Conservation (phyloP, 192 early-diverging fungal species). For the Coemansia sp. region DNA sequence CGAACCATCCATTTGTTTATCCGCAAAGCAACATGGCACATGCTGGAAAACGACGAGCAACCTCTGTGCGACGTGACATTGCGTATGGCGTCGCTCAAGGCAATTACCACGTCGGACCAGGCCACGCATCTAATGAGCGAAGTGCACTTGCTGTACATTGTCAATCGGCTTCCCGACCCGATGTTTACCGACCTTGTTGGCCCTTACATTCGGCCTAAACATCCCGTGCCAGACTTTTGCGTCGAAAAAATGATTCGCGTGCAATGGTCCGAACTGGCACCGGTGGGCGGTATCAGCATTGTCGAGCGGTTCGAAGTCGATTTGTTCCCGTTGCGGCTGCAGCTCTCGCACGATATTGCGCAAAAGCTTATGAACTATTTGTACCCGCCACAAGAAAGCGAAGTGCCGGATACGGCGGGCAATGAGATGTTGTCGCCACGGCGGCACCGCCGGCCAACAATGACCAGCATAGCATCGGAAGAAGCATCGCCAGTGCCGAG, state of each 20-base stretch:
- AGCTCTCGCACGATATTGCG: conserved; percentile 84
- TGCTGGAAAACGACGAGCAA: conserved; percentile 65
- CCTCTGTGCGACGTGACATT: conserved; percentile 74
- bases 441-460: conserved; percentile 13
- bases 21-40: conserved; percentile 71
- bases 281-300: conserved; percentile 88
- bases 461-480: conserved; percentile 9
- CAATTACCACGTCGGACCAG: conserved; percentile 83
- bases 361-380: conserved; percentile 78
- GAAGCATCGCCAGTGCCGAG: neutral
- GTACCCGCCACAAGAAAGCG: conserved; percentile 62
- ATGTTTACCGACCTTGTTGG: conserved; percentile 62
- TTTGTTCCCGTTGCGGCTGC: conserved; percentile 76
- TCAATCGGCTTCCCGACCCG: conserved; percentile 62
- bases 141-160: conserved; percentile 69
- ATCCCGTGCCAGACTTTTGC: conserved; percentile 65
- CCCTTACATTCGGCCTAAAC: conserved; percentile 59
- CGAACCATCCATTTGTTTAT: conserved; percentile 61
- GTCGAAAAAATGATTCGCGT: conserved; percentile 88
- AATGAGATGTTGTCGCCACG: conserved; percentile 4
- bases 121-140: conserved; percentile 71
- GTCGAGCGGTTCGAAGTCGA: conserved; percentile 90
- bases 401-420: neutral
- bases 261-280: conserved; percentile 73
- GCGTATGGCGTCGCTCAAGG: conserved; percentile 62